Conservation (phyloP, 2,329 filamentous ascomycete genomes). For the Penicillium sclerotiorum region DNA sequence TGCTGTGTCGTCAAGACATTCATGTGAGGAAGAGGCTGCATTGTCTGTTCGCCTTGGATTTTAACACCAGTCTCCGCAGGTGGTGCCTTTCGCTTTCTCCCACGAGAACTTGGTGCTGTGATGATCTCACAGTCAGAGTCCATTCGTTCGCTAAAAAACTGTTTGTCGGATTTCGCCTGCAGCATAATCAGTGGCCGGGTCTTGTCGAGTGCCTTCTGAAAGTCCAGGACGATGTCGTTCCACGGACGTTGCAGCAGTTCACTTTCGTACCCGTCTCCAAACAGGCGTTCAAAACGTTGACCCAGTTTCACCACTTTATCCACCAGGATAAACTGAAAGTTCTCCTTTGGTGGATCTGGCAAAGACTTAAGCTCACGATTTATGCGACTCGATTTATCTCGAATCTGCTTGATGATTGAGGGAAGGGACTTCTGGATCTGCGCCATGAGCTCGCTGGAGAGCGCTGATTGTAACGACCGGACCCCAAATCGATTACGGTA, state of each 20-base stretch:
- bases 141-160: conserved; percentile 39
- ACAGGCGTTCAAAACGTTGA: conserved; percentile 54
- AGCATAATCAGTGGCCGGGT: conserved; percentile 44
- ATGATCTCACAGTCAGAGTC: conserved; percentile 32
- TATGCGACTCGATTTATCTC: conserved; percentile 55
- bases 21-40: not conserved
- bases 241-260: conserved; percentile 49
- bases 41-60: not conserved
- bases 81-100: conserved; percentile 24
- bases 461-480: conserved; percentile 43
- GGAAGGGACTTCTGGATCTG: conserved; percentile 40
- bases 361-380: conserved; percentile 59
- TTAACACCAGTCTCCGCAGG: not conserved
- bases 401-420: conserved; percentile 43
- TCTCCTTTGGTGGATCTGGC: conserved; percentile 66
- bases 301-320: conserved; percentile 63
- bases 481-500: conserved; percentile 57
- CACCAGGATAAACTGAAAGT: conserved; percentile 67
- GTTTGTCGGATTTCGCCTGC: conserved; percentile 29
- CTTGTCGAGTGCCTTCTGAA: conserved; percentile 52
- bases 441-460: conserved; percentile 51
- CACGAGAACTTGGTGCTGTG: not conserved
- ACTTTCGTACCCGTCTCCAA: conserved; percentile 51
- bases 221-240: conserved; percentile 51
- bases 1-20: not conserved